A percentile compares a stretch with the other conserved stretches of the same genome.
Conservation (phyloP, 805 yeast species). For the Blastobotrys robertii region DNA sequence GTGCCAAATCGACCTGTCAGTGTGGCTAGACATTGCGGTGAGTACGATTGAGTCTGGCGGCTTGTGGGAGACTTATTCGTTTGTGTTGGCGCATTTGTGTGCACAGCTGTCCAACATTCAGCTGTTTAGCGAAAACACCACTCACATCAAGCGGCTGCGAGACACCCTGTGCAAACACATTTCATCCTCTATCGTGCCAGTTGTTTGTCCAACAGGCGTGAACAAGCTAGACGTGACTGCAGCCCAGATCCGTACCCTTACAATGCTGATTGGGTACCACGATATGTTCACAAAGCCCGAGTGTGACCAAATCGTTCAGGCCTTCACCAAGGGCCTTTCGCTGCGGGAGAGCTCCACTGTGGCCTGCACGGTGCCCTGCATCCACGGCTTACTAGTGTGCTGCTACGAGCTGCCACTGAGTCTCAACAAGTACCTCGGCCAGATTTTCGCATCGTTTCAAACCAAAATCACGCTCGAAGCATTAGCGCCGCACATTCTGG, state of each 20-base stretch:
- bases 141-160: constrained; percentile 34
- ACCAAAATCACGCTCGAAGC: constrained; percentile 61
- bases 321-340: constrained; percentile 43
- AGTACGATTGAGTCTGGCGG: constrained; percentile 42
- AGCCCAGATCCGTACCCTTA: constrained; percentile 50
- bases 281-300: constrained; percentile 45
- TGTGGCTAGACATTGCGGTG: constrained; percentile 44
- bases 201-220: constrained; percentile 34
- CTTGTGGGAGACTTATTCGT: constrained; percentile 66
- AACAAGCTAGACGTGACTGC: constrained; percentile 57
- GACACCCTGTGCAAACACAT: constrained; percentile 51
- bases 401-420: constrained; percentile 74
- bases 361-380: constrained; percentile 67
- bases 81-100: constrained; percentile 55
- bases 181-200: constrained; percentile 28
- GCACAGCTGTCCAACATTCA: constrained; percentile 54
- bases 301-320: constrained; percentile 49
- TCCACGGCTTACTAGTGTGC: constrained; percentile 65
- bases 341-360: constrained; percentile 74
- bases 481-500: constrained; percentile 65
- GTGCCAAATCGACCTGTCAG: constrained; percentile 33
- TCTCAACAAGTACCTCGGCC: constrained; percentile 55
- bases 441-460: constrained; percentile 65
- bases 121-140: constrained; percentile 38
- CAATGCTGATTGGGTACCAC: constrained; percentile 40